Conservation (phyloP, 176 grass and related monocot genomes). For the Leersia perrieri region DNA sequence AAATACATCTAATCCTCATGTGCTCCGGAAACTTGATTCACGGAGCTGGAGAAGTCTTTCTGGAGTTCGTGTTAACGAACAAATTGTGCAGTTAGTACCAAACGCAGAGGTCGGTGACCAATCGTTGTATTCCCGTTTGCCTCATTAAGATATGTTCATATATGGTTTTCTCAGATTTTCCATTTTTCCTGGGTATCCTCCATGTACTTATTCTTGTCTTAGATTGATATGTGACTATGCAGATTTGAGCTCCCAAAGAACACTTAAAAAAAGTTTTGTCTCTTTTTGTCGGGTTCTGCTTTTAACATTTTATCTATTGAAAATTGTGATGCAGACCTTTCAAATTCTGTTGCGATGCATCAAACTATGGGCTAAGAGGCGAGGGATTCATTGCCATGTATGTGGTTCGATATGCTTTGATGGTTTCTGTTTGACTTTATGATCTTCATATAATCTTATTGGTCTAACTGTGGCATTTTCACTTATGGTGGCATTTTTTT, state of each 20-base stretch:
- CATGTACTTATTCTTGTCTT: background rate
- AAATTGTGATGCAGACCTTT: conserved; percentile 51
- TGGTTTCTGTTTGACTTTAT: conserved; percentile 1
- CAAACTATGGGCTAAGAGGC: conserved; percentile 68
- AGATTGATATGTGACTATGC: background rate
- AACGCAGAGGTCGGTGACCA: conserved; percentile 43
- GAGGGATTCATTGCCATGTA: conserved; percentile 69
- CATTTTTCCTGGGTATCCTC: background rate
- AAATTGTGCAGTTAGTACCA: conserved; percentile 66
- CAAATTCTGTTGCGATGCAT: conserved; percentile 56
- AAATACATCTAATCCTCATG: conserved; percentile 38
- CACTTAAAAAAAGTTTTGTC: background rate
- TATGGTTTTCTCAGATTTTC: background rate
- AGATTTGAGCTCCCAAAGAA: background rate
- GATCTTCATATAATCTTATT: background rate
- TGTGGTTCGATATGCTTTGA: conserved; percentile 18
- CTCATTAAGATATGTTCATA: background rate
- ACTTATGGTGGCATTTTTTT: conserved; percentile 20
- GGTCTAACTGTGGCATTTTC: background rate
- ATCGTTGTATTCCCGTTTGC: background rate
- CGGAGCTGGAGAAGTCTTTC: conserved; percentile 66
- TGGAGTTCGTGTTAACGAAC: conserved; percentile 63
- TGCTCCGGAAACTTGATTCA: conserved; percentile 40
- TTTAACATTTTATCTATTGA: conserved; percentile 6
- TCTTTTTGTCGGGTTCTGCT: background rate